Conservation (phyloP, 2,329 filamentous ascomycete species). For the Ascocoryne sarcoides region DNA sequence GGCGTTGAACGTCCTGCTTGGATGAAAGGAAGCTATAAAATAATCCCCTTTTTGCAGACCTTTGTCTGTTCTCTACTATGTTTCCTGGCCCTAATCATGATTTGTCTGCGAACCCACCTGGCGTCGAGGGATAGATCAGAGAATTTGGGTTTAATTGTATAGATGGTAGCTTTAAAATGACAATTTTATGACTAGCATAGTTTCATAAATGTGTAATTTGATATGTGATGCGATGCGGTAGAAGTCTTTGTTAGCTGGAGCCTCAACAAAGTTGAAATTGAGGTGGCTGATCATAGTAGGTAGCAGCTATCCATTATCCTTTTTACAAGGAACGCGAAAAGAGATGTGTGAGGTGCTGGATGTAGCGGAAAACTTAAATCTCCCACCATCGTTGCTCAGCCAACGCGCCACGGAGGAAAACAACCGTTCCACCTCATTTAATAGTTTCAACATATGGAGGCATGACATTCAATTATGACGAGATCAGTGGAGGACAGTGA, state of each 20-base stretch:
- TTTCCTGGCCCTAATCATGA: neutral
- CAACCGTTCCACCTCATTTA: neutral
- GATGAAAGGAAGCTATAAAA: constrained; percentile 1
- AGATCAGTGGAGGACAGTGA: constrained; percentile 16
- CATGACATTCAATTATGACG: constrained; percentile 11
- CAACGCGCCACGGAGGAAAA: too few relatives aligned
- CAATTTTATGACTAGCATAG: too few relatives aligned
- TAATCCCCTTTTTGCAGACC: neutral
- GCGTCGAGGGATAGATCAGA: neutral
- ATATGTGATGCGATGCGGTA: too few relatives aligned
- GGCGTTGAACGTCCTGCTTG: constrained; percentile 8
- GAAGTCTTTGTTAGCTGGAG: too few relatives aligned
- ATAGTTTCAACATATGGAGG: neutral
- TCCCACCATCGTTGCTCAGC: neutral
- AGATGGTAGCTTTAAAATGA: neutral
- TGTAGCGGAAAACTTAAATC: too few relatives aligned
- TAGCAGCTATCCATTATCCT: neutral
- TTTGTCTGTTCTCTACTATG: neutral
- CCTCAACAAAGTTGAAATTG: too few relatives aligned
- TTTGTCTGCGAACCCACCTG: neutral
- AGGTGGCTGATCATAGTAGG: neutral
- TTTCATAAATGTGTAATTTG: too few relatives aligned
- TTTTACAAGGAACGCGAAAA: too few relatives aligned
- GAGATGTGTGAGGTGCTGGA: too few relatives aligned
- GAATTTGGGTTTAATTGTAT: neutral